Evolutionary conservation across 495 filamentous ascomycete species (phyloP), one percentile per base, ranked within the genome.

Genomic region (Penicillium desertorum): DNA sequence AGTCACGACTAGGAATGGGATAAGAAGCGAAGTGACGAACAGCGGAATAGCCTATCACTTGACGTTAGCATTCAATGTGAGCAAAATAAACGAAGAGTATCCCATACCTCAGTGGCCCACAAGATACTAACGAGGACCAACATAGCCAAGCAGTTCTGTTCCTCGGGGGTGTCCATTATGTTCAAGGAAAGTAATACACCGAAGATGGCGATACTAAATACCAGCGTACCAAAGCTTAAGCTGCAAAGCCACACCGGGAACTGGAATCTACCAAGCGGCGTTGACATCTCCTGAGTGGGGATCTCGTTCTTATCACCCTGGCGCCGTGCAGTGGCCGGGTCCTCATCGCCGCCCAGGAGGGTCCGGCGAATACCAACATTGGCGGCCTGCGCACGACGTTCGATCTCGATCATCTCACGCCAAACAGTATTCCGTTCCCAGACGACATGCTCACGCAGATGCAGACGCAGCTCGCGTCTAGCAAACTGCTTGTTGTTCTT

Each of bases 351-450:
- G 17, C 92, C 92, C 4, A 97, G 81, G 45, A 98, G 79, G 6
- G 91, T 91, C 56, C 85, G 81, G 55, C 84, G 73, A 51, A 91
- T 74, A 16, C 94, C 95, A 59, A 99, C 82, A 58, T 92, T 96
- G 12, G 93, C 94, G 22, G 92, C 94, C 72, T 99, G 92, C 5
- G 92, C 91, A 76, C 96, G 94, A 22, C 94, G 81, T 76, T 99
- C 94, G 59, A 99, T 90, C 53, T 93, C 94, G 66, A 99, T 99
- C 84, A 99, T 93, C 61, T 99, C 94, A 70, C 95, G 79, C 94
- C 94, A 99, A 5, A 99, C 94, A 0, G 94, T 99, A 63, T 99
- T 99, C 45, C 94, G 82, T 66, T 99, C 94, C 95, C 95, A 99
- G 32, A 98, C 92, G 17, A 99, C 93, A 75, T 99, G 94, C 71